A percentile compares a stretch with the other conserved stretches of the same genome.
Conservation (phyloP, 2,329 filamentous ascomycete genomes). For the Scytalidium sp. region DNA sequence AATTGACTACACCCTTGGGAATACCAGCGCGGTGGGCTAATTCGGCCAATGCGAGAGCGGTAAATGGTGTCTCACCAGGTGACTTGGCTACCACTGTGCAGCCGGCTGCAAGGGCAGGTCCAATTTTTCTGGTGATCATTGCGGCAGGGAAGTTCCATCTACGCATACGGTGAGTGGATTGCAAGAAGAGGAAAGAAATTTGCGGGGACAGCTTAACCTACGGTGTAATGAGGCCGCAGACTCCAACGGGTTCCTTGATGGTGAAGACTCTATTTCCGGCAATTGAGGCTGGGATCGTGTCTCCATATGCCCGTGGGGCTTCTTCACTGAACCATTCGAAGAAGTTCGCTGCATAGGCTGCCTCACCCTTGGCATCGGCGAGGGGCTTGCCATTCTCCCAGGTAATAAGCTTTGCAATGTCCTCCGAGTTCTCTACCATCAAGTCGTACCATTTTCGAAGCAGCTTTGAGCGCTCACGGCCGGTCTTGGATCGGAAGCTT, state of each 20-base stretch:
- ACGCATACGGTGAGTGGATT: neutral
- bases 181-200: neutral
- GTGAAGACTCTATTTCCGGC: constrained; percentile 74
- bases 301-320: constrained; percentile 70
- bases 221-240: constrained; percentile 79
- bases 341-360: constrained; percentile 70
- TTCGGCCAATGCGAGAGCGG: constrained; percentile 82
- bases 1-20: constrained; percentile 85
- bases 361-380: constrained; percentile 71
- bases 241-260: constrained; percentile 79
- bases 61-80: constrained; percentile 89
- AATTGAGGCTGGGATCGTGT: constrained; percentile 68
- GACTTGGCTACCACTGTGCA: constrained; percentile 93
- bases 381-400: constrained; percentile 89
- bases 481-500: constrained; percentile 67
- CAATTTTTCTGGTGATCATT: constrained; percentile 71
- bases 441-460: constrained; percentile 80
- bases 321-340: constrained; percentile 82
- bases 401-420: constrained; percentile 79
- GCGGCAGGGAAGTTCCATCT: constrained; percentile 83
- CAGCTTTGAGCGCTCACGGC: constrained; percentile 70
- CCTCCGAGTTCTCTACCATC: constrained; percentile 74
- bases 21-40: constrained; percentile 84
- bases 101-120: constrained; percentile 81
- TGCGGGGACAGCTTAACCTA: constrained; percentile 11